Percentiles rank a stretch among this genome's conserved stretches.
These are phyloP conservation scores for Lactarius deliciosus DNA, from an alignment of 768 basidiomycete species.

Conservation along the genomic window DNA sequence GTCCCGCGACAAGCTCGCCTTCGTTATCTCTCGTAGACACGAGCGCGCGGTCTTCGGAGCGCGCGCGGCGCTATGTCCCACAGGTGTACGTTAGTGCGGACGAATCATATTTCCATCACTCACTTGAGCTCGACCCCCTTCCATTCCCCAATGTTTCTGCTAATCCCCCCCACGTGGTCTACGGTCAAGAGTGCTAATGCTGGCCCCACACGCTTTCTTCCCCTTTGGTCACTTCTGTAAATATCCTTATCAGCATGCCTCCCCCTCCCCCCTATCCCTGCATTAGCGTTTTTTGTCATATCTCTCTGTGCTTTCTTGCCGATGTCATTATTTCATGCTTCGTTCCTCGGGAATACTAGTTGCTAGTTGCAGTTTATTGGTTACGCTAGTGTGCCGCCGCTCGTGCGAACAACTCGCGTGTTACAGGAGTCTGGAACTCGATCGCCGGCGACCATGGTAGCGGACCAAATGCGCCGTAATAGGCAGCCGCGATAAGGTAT, in stretches of 20 bases:
- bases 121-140: slow-evolving; percentile 68
- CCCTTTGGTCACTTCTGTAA: slow-evolving; percentile 31
- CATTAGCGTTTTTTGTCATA: slow-evolving; percentile 33
- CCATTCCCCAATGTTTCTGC: slow-evolving; percentile 60
- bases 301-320: slow-evolving; percentile 22
- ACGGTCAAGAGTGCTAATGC: slow-evolving; percentile 59
- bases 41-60: slow-evolving; percentile 25
- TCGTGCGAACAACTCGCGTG: slow-evolving; percentile 14
- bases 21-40: slow-evolving; percentile 51
- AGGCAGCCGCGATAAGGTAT: slow-evolving; percentile 12
- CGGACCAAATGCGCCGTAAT: slow-evolving; percentile 3
- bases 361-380: slow-evolving; percentile 23
- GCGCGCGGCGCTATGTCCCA: slow-evolving; percentile 45
- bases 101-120: slow-evolving; percentile 55
- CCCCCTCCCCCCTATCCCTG: slow-evolving; percentile 29
- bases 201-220: slow-evolving; percentile 13
- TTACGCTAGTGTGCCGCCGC: slow-evolving; percentile 12
- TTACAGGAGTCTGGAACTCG: slow-evolving; percentile 8
- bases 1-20: slow-evolving; percentile 48
- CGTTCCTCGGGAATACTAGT: slow-evolving; percentile 24
- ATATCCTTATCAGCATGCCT: slow-evolving; percentile 34
- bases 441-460: slow-evolving; percentile 12
- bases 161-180: slow-evolving; percentile 40
- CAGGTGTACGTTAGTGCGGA: slow-evolving; percentile 64
- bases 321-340: slow-evolving; percentile 22